Conservation (phyloP, 2,329 filamentous ascomycete species). For the Arachnomyces sp. region DNA sequence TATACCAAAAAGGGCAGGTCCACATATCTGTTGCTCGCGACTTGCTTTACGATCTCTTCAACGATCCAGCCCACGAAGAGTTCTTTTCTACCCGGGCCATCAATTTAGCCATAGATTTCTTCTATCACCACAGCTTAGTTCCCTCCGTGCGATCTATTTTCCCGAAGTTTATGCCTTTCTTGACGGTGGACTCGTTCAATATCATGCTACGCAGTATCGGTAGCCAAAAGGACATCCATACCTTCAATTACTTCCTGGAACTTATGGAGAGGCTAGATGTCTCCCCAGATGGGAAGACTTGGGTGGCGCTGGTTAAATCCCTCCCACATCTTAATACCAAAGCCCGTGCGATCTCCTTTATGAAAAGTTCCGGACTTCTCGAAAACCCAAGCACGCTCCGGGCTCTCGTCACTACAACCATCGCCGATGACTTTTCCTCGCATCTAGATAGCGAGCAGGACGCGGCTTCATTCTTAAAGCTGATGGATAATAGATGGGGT, state of each 20-base stretch:
- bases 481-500: conserved; percentile 30
- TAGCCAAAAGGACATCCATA: conserved; percentile 28
- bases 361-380: conserved; percentile 27
- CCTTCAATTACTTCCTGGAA: conserved; percentile 31
- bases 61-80: conserved; percentile 19
- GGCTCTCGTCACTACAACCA: conserved; percentile 21
- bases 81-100: conserved; percentile 35
- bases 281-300: conserved; percentile 34
- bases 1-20: conserved; percentile 9
- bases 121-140: conserved; percentile 27
- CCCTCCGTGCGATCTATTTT: conserved; percentile 27
- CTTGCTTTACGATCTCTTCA: conserved; percentile 27
- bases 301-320: conserved; percentile 33
- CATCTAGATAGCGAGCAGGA: conserved; percentile 27
- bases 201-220: conserved; percentile 35
- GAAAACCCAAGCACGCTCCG: conserved; percentile 17
- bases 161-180: conserved; percentile 26
- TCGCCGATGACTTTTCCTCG: conserved; percentile 24
- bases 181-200: conserved; percentile 37
- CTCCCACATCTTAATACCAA: conserved; percentile 22
- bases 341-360: conserved; percentile 21
- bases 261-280: conserved; percentile 33
- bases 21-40: conserved; percentile 14
- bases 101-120: conserved; percentile 33
- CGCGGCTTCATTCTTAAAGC: conserved; percentile 30